Evolutionary conservation across 2,329 filamentous ascomycete genomes (phyloP).

Genomic region (Trichoderma cornu-damae): DNA sequence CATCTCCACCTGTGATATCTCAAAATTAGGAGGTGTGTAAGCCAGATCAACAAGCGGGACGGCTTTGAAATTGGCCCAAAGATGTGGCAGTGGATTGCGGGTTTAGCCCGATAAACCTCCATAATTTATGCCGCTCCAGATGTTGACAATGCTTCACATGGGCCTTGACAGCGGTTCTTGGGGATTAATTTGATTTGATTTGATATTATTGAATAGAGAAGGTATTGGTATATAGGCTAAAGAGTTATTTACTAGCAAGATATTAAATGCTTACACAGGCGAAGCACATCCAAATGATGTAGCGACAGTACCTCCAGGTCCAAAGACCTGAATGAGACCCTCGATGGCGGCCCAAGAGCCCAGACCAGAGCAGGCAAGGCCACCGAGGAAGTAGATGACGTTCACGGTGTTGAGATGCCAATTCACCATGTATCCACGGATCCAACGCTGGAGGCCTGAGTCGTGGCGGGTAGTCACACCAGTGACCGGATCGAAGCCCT

Average conservation of each 20-base stretch:
- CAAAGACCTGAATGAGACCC: conserved; percentile 6
- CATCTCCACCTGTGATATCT: neutral
- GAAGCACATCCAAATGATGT: conserved; percentile 10
- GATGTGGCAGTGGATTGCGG: neutral
- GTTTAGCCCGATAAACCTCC: neutral
- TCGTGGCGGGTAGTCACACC: conserved; percentile 11
- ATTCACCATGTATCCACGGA: conserved; percentile 10
- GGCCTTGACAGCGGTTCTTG: neutral
- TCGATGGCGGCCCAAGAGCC: conserved; percentile 5
- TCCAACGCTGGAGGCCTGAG: neutral
- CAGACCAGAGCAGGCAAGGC: conserved; percentile 9
- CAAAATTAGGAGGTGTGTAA: too few relatives aligned
- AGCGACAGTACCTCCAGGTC: conserved; percentile 11
- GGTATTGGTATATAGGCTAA: conserved; percentile 11
- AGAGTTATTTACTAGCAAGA: conserved; percentile 7
- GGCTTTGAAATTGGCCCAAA: neutral
- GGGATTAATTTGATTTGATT: neutral
- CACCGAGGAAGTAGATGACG: conserved; percentile 13
- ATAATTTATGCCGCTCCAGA: neutral
- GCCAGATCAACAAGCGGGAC: neutral
- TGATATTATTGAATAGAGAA: neutral
- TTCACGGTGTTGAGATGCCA: conserved; percentile 8
- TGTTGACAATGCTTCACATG: neutral
- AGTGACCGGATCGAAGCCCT: conserved; percentile 6
- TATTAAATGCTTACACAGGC: conserved; percentile 15